Percentiles rank a stretch among this genome's conserved stretches.
Conservation (phyloP, 306 rosid species). For the Castanea crenata region DNA sequence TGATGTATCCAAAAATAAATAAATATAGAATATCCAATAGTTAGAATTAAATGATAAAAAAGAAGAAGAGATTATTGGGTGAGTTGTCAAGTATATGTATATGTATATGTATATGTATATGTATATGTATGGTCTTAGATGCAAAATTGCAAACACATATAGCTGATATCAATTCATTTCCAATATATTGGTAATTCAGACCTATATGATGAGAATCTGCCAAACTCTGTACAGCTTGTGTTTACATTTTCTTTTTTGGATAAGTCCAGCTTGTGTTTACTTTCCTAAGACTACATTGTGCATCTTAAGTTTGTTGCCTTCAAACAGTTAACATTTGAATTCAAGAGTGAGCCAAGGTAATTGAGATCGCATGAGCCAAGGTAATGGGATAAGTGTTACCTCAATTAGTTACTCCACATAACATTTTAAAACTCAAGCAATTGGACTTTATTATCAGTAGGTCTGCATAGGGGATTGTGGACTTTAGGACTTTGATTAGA, state of each 20-base stretch:
- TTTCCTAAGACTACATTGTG: background rate
- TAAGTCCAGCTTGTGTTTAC: background rate
- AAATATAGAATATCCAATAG: background rate
- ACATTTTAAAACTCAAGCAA: background rate
- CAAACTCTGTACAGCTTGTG: too few relatives aligned
- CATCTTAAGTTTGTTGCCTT: background rate
- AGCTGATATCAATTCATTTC: background rate
- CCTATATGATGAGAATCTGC: too few relatives aligned
- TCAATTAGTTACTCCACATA: background rate
- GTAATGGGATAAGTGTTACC: too few relatives aligned
- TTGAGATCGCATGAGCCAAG: background rate
- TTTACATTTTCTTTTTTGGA: too few relatives aligned
- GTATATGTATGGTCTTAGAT: background rate
- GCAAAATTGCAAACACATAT: background rate
- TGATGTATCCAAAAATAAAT: background rate
- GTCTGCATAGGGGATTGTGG: background rate
- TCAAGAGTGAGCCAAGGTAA: background rate
- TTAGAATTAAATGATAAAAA: background rate
- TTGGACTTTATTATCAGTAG: background rate
- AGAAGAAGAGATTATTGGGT: background rate
- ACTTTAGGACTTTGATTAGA: background rate
- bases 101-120: background rate
- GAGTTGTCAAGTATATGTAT: background rate
- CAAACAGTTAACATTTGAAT: background rate
- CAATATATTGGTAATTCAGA: background rate